Evolutionary conservation across 1,284 basidiomycete genomes (phyloP).

Genomic region (Ganoderma sinense): DNA sequence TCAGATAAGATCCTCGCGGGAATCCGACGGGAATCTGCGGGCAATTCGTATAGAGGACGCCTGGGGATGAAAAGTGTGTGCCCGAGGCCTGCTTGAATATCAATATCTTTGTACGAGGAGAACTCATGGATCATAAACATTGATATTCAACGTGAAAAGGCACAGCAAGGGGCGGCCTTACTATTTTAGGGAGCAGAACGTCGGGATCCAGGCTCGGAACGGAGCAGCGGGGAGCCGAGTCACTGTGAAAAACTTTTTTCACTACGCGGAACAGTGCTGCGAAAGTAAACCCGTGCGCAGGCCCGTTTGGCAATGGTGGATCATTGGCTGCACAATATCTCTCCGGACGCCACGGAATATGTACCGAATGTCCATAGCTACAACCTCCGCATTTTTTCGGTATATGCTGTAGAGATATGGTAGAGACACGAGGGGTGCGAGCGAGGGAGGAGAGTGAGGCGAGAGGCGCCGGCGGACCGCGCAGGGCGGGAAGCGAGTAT

Average conservation of each 20-base stretch:
- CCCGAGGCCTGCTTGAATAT: background rate
- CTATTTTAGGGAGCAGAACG: slow-evolving; percentile 23
- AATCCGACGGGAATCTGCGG: background rate
- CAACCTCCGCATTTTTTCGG: background rate
- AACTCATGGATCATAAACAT: background rate
- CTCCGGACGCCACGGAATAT: background rate
- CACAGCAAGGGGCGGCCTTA: slow-evolving; percentile 4
- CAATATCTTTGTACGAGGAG: background rate
- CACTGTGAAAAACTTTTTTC: slow-evolving; percentile 36
- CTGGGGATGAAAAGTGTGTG: background rate
- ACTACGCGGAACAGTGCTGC: slow-evolving; percentile 16
- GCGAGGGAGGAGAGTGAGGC: slow-evolving; percentile 3
- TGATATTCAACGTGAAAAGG: background rate
- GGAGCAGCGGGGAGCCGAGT: slow-evolving; percentile 37
- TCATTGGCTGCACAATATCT: background rate
- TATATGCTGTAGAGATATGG: background rate
- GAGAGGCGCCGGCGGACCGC: slow-evolving; percentile 31
- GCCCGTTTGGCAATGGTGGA: slow-evolving; percentile 27
- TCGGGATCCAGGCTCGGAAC: slow-evolving; percentile 28
- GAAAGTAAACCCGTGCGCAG: slow-evolving; percentile 8
- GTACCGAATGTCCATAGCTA: background rate
- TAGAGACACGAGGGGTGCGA: background rate
- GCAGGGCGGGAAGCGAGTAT: slow-evolving; percentile 19
- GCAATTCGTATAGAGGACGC: background rate
- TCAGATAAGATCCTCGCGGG: slow-evolving; percentile 16